Evolutionary conservation across 495 filamentous ascomycete genomes (phyloP).

Genomic region (Annulohypoxylon bovei): DNA sequence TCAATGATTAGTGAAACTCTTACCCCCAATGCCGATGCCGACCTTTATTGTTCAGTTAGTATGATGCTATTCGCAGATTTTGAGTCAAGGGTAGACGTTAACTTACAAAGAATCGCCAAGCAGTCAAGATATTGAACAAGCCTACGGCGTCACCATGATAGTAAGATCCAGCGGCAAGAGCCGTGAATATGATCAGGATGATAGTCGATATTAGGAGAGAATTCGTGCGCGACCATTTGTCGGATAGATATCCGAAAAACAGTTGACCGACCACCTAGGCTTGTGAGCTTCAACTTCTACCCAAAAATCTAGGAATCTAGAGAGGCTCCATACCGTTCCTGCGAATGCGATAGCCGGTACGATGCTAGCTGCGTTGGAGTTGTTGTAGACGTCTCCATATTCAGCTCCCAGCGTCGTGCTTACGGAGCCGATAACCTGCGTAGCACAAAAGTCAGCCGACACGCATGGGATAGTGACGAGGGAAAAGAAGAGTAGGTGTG

Average conservation of each 20-base stretch:
- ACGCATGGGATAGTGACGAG: not conserved
- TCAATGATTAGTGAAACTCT: conserved; percentile 74
- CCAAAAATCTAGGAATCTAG: not conserved
- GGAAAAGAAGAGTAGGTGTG: conserved; percentile 41
- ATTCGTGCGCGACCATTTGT: conserved; percentile 85
- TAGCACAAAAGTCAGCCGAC: conserved; percentile 16
- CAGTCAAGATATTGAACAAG: conserved; percentile 82
- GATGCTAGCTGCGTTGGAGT: conserved; percentile 73
- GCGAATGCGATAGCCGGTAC: conserved; percentile 85
- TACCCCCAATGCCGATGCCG: conserved; percentile 71
- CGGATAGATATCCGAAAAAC: conserved; percentile 81
- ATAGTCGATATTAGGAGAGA: conserved; percentile 82
- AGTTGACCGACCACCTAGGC: conserved; percentile 75
- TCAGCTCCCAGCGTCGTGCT: conserved; percentile 72
- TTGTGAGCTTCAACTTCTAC: conserved; percentile 17
- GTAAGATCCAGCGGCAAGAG: conserved; percentile 80
- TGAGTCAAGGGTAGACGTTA: not conserved
- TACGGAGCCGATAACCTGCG: conserved; percentile 82
- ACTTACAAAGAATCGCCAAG: conserved; percentile 84
- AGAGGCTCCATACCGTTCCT: conserved; percentile 66
- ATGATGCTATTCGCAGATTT: not conserved
- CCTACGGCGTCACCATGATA: conserved; percentile 71
- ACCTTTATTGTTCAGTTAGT: conserved; percentile 44
- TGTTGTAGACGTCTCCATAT: conserved; percentile 70
- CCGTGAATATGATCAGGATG: conserved; percentile 85